These are phyloP conservation scores for Auricularia sp. DNA, from an alignment of 768 basidiomycete species.

Conservation along the genomic window DNA sequence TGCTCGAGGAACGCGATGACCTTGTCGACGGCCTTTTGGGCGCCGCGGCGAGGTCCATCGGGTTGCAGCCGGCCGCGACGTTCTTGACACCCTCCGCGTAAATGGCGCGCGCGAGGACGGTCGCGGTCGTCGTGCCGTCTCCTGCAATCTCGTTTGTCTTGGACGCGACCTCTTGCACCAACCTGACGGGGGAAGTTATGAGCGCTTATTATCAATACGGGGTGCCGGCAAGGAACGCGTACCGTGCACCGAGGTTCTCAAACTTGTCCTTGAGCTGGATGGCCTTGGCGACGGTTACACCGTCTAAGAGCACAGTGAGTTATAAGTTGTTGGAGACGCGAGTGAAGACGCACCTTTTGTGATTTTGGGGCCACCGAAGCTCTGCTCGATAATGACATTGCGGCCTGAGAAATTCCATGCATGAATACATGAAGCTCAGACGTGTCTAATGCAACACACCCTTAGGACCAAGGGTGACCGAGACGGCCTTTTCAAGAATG, in stretches of 20 bases:
- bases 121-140: conserved; percentile 97
- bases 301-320: conserved; percentile 41
- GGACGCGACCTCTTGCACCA: conserved; percentile 89
- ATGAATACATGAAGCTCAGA: neutral
- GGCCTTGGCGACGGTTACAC: conserved; percentile 95
- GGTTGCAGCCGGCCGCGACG: conserved; percentile 97
- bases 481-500: conserved; percentile 92
- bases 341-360: conserved; percentile 64
- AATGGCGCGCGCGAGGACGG: conserved; percentile 93
- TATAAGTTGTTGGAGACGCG: neutral
- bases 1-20: conserved; percentile 84
- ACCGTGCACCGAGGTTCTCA: conserved; percentile 97
- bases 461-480: conserved; percentile 94
- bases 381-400: conserved; percentile 97
- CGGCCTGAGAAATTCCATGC: conserved; percentile 44
- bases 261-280: conserved; percentile 95
- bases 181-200: conserved; percentile 32
- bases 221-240: conserved; percentile 20
- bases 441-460: conserved; percentile 33
- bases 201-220: conserved; percentile 8
- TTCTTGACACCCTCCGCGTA: conserved; percentile 99
- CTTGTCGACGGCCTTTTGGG: conserved; percentile 92
- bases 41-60: conserved; percentile 97
- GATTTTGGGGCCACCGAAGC: conserved; percentile 85
- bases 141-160: conserved; percentile 97